These are phyloP conservation scores for Ophioceras dolichostomum DNA, from an alignment of 2,329 filamentous ascomycete species.

Conservation along the genomic window DNA sequence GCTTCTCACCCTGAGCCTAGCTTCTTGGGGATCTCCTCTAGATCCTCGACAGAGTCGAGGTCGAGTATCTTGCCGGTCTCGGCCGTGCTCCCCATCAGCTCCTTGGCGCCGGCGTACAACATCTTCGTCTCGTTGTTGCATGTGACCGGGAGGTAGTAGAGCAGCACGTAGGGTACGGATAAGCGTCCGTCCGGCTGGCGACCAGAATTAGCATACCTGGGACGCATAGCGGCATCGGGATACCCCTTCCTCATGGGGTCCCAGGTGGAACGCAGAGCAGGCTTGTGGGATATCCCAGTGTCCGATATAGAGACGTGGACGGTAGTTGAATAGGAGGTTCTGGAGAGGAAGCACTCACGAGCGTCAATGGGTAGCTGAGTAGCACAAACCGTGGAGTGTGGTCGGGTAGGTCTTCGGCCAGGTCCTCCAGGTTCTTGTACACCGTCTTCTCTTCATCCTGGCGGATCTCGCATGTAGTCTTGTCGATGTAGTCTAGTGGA, in stretches of 20 bases:
- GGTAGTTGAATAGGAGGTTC: background rate
- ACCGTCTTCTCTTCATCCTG: conserved; percentile 64
- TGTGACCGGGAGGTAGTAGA: conserved; percentile 90
- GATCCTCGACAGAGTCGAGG: conserved; percentile 65
- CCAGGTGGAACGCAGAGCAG: too few species aligned
- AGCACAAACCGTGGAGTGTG: conserved; percentile 83
- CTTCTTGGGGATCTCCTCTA: conserved; percentile 68
- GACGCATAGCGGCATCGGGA: background rate
- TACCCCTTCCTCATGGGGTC: too few species aligned
- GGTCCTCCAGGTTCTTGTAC: conserved; percentile 68
- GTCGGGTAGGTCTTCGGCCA: conserved; percentile 84
- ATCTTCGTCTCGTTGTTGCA: conserved; percentile 81
- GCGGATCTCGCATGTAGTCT: conserved; percentile 78
- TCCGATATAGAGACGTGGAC: background rate
- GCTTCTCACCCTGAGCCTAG: conserved; percentile 23
- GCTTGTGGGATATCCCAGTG: too few species aligned
- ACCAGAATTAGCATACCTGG: conserved; percentile 3
- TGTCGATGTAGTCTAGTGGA: conserved; percentile 65
- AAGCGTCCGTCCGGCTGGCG: conserved; percentile 70
- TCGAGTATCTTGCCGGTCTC: conserved; percentile 86
- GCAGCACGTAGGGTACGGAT: conserved; percentile 83
- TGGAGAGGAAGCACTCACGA: conserved; percentile 38
- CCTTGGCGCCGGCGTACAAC: conserved; percentile 92
- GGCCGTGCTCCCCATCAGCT: conserved; percentile 85
- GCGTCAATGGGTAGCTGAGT: conserved; percentile 78